phyloP scores from a whole-genome alignment of 2,329 filamentous ascomycete genomes.

The Venturia oleaginea region DNA sequence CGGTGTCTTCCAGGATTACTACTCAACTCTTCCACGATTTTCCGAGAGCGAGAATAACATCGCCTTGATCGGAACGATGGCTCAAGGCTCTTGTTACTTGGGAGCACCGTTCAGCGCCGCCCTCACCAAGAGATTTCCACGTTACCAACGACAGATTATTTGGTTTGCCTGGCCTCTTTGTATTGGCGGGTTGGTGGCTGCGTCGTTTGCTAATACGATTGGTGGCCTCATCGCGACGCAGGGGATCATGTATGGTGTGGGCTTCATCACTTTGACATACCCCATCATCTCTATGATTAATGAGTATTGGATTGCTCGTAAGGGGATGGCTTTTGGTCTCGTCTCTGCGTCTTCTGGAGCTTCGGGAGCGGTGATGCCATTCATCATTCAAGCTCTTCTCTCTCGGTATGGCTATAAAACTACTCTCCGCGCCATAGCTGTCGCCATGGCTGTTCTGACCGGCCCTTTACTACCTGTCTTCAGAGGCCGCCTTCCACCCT shows the following conservation, averaged over 20 bases:
- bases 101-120: constrained; percentile 33
- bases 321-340: constrained; percentile 44
- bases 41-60: constrained; percentile 35
- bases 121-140: constrained; percentile 29
- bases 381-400: constrained; percentile 11
- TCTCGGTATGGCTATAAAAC: constrained; percentile 26
- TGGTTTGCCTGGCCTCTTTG: constrained; percentile 25
- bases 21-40: constrained; percentile 52
- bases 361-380: constrained; percentile 15
- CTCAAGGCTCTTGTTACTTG: constrained; percentile 40
- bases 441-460: constrained; percentile 29
- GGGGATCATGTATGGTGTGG: constrained; percentile 33
- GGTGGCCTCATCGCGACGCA: constrained; percentile 32
- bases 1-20: constrained; percentile 64
- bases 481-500: constrained; percentile 36
- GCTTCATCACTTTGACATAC: constrained; percentile 43
- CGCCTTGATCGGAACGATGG: constrained; percentile 53
- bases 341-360: constrained; percentile 25
- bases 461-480: constrained; percentile 33
- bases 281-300: constrained; percentile 42
- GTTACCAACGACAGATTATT: constrained; percentile 26
- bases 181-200: constrained; percentile 27
- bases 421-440: constrained; percentile 35
- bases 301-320: constrained; percentile 46
- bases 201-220: constrained; percentile 27